Evolutionary conservation across 2,329 filamentous ascomycete genomes (phyloP).

Genomic region (Botrytis squamosa): DNA sequence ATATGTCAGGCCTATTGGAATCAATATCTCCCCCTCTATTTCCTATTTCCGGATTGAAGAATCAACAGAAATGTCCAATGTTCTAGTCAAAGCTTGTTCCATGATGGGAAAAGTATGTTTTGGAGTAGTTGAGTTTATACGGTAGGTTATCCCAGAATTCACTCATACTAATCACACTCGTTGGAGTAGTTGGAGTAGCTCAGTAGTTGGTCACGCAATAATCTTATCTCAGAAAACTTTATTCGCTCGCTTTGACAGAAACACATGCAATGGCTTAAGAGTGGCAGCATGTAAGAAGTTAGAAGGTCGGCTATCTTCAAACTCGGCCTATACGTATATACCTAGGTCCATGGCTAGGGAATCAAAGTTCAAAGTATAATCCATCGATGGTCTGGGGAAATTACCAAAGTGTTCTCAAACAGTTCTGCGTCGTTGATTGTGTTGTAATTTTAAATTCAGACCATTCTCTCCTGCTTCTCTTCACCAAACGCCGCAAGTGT

Average conservation of each 20-base stretch:
- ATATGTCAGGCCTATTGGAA: background rate
- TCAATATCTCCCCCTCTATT: background rate
- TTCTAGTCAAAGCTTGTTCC: background rate
- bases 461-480: background rate
- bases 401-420: background rate
- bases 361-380: background rate
- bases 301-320: background rate
- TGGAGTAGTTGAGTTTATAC: background rate
- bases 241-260: background rate
- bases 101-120: background rate
- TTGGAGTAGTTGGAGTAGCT: background rate
- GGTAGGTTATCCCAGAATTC: background rate
- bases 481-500: background rate
- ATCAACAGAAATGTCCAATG: background rate
- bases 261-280: background rate
- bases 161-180: background rate
- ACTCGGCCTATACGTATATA: background rate
- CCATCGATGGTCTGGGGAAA: background rate
- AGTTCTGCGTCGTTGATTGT: background rate
- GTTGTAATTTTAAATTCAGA: background rate
- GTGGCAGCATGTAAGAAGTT: background rate
- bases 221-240: background rate
- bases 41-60: background rate
- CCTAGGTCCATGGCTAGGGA: background rate
- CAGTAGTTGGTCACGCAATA: background rate